Evolutionary conservation across 306 rosid species (phyloP).

Genomic region (Myrica gale): DNA sequence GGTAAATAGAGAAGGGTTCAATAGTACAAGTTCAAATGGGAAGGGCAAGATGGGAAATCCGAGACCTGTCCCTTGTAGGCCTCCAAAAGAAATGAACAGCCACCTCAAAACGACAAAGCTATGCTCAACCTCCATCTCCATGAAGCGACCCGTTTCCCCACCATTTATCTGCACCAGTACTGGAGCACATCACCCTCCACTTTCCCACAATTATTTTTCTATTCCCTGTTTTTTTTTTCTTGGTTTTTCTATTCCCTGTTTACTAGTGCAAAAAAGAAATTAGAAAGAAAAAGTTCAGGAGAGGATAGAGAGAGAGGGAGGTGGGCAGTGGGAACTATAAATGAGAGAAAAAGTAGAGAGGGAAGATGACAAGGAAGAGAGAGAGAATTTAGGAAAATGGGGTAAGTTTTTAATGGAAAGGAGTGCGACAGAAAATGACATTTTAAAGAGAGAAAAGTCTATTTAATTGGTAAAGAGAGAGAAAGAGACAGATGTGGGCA

Average conservation of each 20-base stretch:
- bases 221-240: slow-evolving; percentile 23
- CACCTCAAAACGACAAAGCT: too few relatives aligned
- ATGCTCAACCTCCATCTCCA: too few relatives aligned
- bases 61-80: neutral
- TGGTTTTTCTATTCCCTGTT: slow-evolving; percentile 20
- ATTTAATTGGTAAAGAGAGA: slow-evolving; percentile 4
- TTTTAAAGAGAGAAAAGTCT: slow-evolving; percentile 14
- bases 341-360: slow-evolving; percentile 19
- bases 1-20: neutral
- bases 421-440: slow-evolving; percentile 34
- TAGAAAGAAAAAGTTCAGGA: neutral
- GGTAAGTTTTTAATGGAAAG: slow-evolving; percentile 20
- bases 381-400: slow-evolving; percentile 11
- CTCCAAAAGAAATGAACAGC: too few relatives aligned
- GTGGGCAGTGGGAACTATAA: neutral
- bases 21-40: neutral
- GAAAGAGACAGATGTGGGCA: slow-evolving; percentile 21
- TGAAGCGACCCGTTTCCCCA: neutral
- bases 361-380: slow-evolving; percentile 50
- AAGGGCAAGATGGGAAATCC: slow-evolving; percentile 30
- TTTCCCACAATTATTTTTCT: neutral
- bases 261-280: slow-evolving; percentile 34
- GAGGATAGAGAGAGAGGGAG: slow-evolving; percentile 7
- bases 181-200: neutral
- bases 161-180: neutral